Evolutionary conservation across 106 monocot species (phyloP).

Genomic region (Apostasia shenzhenica): DNA sequence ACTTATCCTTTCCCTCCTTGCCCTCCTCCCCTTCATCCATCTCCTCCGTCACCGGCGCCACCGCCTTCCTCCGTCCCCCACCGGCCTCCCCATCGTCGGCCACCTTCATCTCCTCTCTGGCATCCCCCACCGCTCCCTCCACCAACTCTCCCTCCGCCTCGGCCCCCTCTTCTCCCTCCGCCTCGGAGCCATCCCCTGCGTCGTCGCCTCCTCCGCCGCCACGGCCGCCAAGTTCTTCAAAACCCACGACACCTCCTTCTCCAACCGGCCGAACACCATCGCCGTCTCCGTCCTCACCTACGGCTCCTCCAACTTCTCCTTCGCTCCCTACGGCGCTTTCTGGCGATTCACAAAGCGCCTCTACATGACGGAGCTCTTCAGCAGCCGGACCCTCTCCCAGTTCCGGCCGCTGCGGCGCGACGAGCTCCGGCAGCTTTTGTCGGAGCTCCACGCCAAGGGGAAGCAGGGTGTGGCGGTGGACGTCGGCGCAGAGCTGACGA

Average conservation of each 20-base stretch:
- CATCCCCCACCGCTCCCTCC: constrained; percentile 36
- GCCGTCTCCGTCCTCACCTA: constrained; percentile 26
- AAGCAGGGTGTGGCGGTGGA: background rate
- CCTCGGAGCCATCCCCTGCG: constrained; percentile 26
- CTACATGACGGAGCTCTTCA: constrained; percentile 42
- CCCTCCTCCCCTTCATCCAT: background rate
- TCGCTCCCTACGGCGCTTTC: background rate
- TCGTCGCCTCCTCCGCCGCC: constrained; percentile 22
- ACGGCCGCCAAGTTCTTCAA: constrained; percentile 16
- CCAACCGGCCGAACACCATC: constrained; percentile 14
- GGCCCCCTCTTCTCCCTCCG: constrained; percentile 37
- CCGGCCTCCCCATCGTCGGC: constrained; percentile 39
- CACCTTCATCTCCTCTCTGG: constrained; percentile 45
- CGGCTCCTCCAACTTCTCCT: constrained; percentile 9
- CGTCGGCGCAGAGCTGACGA: constrained; percentile 24
- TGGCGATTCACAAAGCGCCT: constrained; percentile 32
- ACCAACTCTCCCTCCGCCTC: constrained; percentile 22
- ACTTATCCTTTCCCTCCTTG: constrained; percentile 1
- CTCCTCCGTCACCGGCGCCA: background rate
- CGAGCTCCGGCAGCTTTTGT: constrained; percentile 13
- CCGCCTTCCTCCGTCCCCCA: constrained; percentile 24
- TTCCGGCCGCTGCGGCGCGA: constrained; percentile 27
- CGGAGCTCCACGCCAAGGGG: constrained; percentile 5
- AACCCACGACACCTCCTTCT: constrained; percentile 25
- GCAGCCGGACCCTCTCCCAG: constrained; percentile 30